A percentile compares a stretch with the other conserved stretches of the same genome.
Evolutionary conservation across 257 asterid genomes (phyloP).

Genomic region (Salvia rosmarinus): DNA sequence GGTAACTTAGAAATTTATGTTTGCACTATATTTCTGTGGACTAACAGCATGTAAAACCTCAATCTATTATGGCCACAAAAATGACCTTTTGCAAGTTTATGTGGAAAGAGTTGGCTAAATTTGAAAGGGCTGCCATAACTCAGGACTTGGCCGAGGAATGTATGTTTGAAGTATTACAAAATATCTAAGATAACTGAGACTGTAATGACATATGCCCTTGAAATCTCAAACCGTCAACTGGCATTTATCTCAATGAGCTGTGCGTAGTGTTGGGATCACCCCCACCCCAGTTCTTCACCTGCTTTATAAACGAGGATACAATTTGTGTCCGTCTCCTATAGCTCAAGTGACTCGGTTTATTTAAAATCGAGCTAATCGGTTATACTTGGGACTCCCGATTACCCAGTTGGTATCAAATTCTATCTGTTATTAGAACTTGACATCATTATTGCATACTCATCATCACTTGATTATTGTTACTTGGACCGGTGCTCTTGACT

Average conservation of each 20-base stretch:
- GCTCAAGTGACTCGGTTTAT: conserved; percentile 18
- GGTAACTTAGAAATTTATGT: conserved; percentile 19
- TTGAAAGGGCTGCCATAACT: background rate
- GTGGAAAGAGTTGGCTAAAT: background rate
- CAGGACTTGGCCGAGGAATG: background rate
- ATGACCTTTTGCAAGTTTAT: conserved; percentile 8
- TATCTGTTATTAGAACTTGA: background rate
- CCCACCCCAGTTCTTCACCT: background rate
- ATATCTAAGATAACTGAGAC: conserved; percentile 6
- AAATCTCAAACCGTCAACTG: background rate
- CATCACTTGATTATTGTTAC: background rate
- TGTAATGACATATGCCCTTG: background rate
- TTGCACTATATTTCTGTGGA: background rate
- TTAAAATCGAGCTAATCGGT: background rate
- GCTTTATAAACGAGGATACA: background rate
- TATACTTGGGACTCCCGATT: background rate
- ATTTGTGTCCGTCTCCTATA: background rate
- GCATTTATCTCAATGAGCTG: background rate
- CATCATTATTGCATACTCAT: background rate
- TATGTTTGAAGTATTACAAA: background rate
- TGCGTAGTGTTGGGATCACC: background rate
- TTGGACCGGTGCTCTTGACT: background rate
- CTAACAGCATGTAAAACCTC: background rate
- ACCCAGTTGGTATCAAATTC: background rate
- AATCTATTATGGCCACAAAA: background rate